Base-by-base conservation (phyloP, 2,329 filamentous ascomycete species). In the Bipolaris sorokiniana region DNA sequence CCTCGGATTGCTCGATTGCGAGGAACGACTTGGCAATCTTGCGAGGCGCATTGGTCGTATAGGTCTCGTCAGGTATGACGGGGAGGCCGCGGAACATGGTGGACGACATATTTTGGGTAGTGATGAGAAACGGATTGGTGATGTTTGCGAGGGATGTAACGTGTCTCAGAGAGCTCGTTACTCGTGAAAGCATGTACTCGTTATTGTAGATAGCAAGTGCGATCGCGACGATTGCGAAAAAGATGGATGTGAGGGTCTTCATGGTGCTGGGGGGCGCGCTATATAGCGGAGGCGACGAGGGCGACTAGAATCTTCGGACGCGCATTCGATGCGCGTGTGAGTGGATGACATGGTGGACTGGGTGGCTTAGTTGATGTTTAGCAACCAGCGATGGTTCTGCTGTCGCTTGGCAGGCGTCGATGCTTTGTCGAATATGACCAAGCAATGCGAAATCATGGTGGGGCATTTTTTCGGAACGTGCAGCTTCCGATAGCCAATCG, bases 1-100 rank as follows among this genome's bases (percentile, higher is more conserved):
- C 94, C 77, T 98, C 94, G 26, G 90, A 82, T 77, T 96, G 91
- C 77, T 97, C 92, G 58, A 89, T 78, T 59, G 94, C 94, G 42
- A 92, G 84, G 77, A 97, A 93, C 65, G 90, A 87, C 78, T 93
- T 90, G 65, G 86, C 87, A 74, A 98, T 94, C 48, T 88, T 84
- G 72, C 95, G 87, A 26, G 90, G 83, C 62, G 80, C 68, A 28
- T 73, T 61, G 7, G 81, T 78, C 4, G 70, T 74, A 56, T 74
- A 65, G 40, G 63, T 46, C 53, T 75, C 69, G 52, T 78, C 77
- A 46, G 72, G 71, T 73, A 82, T 80, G 66, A 82, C 79, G 15
- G 81, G 80, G n/a, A 83, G 72, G 48, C 81, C 81, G 38, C 74
- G 74, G 66, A 83, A 83, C 49, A 70, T 69, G 48, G 68, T 71